Conservation (phyloP, 2,329 filamentous ascomycete genomes). For the Colletotrichum magnum region DNA sequence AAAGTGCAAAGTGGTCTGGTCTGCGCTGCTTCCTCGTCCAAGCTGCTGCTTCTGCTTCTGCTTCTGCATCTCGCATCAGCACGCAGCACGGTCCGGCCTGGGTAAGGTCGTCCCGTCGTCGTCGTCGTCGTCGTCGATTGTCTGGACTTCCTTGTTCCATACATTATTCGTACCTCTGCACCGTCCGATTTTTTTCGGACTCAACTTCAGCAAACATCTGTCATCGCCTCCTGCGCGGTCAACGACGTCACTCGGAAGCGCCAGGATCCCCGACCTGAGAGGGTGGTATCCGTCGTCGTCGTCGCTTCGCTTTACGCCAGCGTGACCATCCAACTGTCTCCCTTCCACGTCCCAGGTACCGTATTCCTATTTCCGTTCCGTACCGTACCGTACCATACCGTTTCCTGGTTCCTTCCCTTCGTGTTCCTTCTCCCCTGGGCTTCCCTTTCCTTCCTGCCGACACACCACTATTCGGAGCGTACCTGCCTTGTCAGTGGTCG, state of each 20-base stretch:
- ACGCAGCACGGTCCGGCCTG: background rate
- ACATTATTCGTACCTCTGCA: conserved; percentile 19
- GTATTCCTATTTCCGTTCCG: conserved; percentile 6
- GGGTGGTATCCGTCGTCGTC: conserved; percentile 14
- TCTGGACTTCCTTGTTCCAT: conserved; percentile 1
- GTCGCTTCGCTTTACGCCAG: too few species aligned
- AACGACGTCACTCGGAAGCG: conserved; percentile 16
- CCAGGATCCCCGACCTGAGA: background rate
- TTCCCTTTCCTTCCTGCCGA: conserved; percentile 15
- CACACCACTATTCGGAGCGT: conserved; percentile 3
- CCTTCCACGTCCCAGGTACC: conserved; percentile 19
- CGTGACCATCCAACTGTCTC: background rate
- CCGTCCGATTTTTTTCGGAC: background rate
- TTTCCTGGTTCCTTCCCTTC: background rate
- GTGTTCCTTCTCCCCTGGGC: conserved; percentile 15
- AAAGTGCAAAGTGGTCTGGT: conserved; percentile 13
- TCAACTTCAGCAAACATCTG: background rate
- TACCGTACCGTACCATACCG: too few species aligned
- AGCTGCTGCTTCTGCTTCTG: conserved; percentile 18
- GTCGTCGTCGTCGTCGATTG: background rate
- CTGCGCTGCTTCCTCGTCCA: conserved; percentile 28
- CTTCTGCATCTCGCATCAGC: background rate
- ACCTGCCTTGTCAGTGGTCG: conserved; percentile 25
- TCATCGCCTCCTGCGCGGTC: background rate
- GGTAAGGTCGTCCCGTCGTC: background rate